These are phyloP conservation scores for Spinellus fusiger DNA, from an alignment of 192 early-diverging fungal species.

Conservation along the genomic window DNA sequence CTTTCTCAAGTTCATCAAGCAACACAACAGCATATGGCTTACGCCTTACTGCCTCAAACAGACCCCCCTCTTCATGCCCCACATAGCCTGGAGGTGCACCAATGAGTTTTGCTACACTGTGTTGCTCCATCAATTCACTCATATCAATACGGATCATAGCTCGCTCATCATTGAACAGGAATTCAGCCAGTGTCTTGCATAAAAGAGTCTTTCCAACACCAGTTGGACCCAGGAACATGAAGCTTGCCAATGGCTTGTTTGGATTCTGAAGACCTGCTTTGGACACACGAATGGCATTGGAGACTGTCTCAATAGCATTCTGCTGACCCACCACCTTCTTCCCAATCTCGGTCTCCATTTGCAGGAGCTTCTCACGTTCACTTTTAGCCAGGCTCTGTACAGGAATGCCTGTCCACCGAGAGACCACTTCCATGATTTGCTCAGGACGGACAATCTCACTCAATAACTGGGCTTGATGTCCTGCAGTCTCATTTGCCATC, in stretches of 20 bases:
- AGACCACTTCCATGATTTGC: constrained; percentile 88
- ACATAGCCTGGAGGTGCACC: constrained; percentile 76
- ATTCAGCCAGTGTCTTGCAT: constrained; percentile 66
- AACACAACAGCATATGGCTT: constrained; percentile 71
- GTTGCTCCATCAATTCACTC: constrained; percentile 62
- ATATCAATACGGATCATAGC: constrained; percentile 74
- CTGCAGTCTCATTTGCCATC: constrained; percentile 36
- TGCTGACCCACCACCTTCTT: constrained; percentile 77
- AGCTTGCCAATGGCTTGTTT: constrained; percentile 63
- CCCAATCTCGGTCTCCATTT: constrained; percentile 65
- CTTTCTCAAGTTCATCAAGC: constrained; percentile 81
- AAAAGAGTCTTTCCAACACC: constrained; percentile 77
- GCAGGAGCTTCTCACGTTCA: constrained; percentile 78
- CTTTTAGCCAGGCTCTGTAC: constrained; percentile 80
- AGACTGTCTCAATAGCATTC: constrained; percentile 57
- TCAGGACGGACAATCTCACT: constrained; percentile 85
- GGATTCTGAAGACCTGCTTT: constrained; percentile 68
- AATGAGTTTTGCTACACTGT: constrained; percentile 57
- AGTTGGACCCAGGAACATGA: constrained; percentile 76
- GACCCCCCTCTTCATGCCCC: constrained; percentile 69
- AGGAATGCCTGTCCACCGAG: constrained; percentile 94
- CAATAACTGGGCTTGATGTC: constrained; percentile 51
- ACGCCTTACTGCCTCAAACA: constrained; percentile 71
- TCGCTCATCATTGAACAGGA: constrained; percentile 66
- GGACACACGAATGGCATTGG: constrained; percentile 65